Evolutionary conservation across 768 basidiomycete species (phyloP).

Genomic region (Leccinum subgranulosum): DNA sequence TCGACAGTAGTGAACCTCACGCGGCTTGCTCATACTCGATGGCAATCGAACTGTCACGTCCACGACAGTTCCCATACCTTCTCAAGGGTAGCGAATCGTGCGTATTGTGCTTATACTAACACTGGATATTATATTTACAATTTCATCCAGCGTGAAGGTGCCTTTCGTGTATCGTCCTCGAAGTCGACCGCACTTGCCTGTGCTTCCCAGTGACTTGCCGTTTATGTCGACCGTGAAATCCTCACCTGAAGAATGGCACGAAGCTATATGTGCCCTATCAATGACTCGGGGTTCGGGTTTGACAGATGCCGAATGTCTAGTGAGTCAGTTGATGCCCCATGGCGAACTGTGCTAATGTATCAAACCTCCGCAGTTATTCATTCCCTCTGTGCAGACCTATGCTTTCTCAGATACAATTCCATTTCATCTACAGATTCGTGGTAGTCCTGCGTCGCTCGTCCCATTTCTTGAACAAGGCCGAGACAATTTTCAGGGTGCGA

Average conservation of each 20-base stretch:
- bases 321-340: constrained; percentile 24
- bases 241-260: constrained; percentile 64
- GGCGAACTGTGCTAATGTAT: not conserved
- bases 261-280: constrained; percentile 45
- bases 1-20: constrained; percentile 23
- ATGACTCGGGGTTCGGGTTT: constrained; percentile 33
- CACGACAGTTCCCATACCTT: constrained; percentile 39
- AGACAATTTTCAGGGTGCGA: not conserved
- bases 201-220: constrained; percentile 39
- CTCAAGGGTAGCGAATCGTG: constrained; percentile 49
- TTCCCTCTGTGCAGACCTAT: constrained; percentile 55
- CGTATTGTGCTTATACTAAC: constrained; percentile 4
- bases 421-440: constrained; percentile 62
- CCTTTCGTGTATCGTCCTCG: constrained; percentile 54
- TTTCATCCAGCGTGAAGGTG: constrained; percentile 39
- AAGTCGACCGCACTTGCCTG: constrained; percentile 53
- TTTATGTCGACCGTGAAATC: constrained; percentile 60
- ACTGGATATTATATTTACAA: not conserved
- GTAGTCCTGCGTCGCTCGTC: constrained; percentile 41
- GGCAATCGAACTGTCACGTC: constrained; percentile 38
- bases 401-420: constrained; percentile 55
- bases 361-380: constrained; percentile 45
- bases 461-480: constrained; percentile 38
- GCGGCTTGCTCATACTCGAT: constrained; percentile 46
- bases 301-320: constrained; percentile 47